Base-by-base conservation (phyloP, 495 filamentous ascomycete genomes). In the Baudoinia panamericana region DNA sequence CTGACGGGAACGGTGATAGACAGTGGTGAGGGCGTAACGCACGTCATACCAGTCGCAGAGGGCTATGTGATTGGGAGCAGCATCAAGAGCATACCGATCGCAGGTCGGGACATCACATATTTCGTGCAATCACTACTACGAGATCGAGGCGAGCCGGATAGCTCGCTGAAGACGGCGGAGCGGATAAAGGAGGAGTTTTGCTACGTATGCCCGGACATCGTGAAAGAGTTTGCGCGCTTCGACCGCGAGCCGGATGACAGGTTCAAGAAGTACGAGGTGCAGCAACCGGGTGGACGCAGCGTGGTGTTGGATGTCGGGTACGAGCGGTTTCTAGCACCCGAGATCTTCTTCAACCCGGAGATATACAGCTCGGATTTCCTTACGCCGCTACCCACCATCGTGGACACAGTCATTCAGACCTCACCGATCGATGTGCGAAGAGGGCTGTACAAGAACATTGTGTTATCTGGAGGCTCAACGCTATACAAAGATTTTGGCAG, bases 331-430 rank as follows among this genome's bases (percentile, higher is more conserved):
- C 71, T 97, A 28, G 90, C 90, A 2, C 90, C 90, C 30, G 90
- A 97, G 61, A 97, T 97, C 50, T 97, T 96, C 69, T 97, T 97
- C 71, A 97, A 96, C 62, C 90, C 90, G 24, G 90, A 97, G 67
- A 96, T 96, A 55, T 95, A 93, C 67, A 93, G 83, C 22, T 94
- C 87, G 43, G 92, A 97, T 61, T 97, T 96, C 66, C 68, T 96
- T 47, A 97, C 90, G 3, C 90, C 90, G 5, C 71, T 97, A 2
- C 90, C 90, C 22, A 84, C 68, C 33, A 85, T 96, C 28, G 90
- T 96, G 32, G 90, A 97, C 57, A 80, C 79, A 36, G 90, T 96
- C 44, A 97, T 97, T 55, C 90, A 97, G 60, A 84, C 81, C 16
- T 93, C 86, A 29, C 90, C 90, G 22, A 97, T 97, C 53, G 90